Evolutionary conservation across 352 stramenopile species (phyloP).

Genomic region (Phytophthora citrophthora): DNA sequence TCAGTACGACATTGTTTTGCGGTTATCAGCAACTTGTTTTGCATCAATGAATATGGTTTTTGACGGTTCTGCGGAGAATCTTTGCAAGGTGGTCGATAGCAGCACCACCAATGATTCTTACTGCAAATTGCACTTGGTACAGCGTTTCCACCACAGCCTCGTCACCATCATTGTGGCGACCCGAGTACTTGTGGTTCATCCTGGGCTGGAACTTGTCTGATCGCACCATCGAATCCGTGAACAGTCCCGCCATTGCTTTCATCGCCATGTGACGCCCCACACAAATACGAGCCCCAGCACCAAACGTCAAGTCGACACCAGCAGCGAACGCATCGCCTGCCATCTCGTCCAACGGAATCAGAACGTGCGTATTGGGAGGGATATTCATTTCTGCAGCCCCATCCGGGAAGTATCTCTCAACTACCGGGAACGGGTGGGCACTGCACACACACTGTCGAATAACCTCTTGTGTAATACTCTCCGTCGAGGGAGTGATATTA

Average conservation of each 20-base stretch:
- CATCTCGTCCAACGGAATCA: slow-evolving; percentile 42
- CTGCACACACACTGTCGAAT: slow-evolving; percentile 41
- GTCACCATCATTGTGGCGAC: slow-evolving; percentile 41
- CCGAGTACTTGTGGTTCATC: slow-evolving; percentile 42
- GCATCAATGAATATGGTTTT: slow-evolving; percentile 3
- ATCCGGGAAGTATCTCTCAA: slow-evolving; percentile 34
- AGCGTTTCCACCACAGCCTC: slow-evolving; percentile 33
- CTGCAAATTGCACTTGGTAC: slow-evolving; percentile 30
- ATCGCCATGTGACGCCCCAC: slow-evolving; percentile 42
- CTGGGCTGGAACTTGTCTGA: slow-evolving; percentile 33
- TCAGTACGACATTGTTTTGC: too few species aligned
- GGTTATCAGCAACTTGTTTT: neutral
- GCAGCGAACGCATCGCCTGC: slow-evolving; percentile 35
- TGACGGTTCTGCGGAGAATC: neutral
- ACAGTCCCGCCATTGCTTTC: slow-evolving; percentile 42
- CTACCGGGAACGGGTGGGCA: slow-evolving; percentile 36
- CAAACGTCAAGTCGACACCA: slow-evolving; percentile 42
- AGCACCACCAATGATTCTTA: slow-evolving; percentile 7
- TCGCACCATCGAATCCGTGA: slow-evolving; percentile 33
- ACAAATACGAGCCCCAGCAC: slow-evolving; percentile 33
- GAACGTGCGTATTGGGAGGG: slow-evolving; percentile 33
- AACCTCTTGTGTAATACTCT: slow-evolving; percentile 27
- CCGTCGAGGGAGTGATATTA: slow-evolving; percentile 9
- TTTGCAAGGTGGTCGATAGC: slow-evolving; percentile 10
- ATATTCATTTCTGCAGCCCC: slow-evolving; percentile 26